Evolutionary conservation across 2,329 filamentous ascomycete genomes (phyloP), one percentile per base, ranked within the genome.

Genomic region (Sphaceloma murrayae): DNA sequence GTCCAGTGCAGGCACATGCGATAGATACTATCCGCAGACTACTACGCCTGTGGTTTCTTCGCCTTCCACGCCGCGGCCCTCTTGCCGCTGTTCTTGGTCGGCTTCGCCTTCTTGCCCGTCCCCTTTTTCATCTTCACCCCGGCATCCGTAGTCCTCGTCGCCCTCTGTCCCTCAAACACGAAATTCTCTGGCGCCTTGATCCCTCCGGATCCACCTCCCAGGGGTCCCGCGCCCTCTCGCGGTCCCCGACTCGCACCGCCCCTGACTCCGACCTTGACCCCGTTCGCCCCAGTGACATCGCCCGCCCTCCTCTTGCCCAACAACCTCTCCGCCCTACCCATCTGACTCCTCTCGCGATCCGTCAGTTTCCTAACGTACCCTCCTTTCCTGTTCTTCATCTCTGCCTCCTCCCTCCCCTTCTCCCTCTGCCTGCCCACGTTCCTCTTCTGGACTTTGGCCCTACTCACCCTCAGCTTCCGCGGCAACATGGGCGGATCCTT

Each of bases 401-500:
- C 16, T 46, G 16, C 24, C 33, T 19, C 9, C 46, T 33, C 4
- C 26, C 58, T n/a, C n/a, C n/a, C n/a, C n/a, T 66, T 51, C 40
- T 50, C 54, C 39, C 45, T 34, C 30, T 49, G 34, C 48, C 56
- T 61, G 24, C 66, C 64, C 30, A 13, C 4, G 49, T 66, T 72
- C 51, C 73, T 73, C 51, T 66, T 65, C 52, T 75, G 61, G 44
- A 82, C 82, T 63, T 87, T 89, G 58, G 91, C 91, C 49, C 91
- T 80, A 36, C 78, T 82, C 34, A 98, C 88, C 44, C 91, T 82
- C 24, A 98, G 71, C 52, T 80, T 75, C 34, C 91, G 80, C 7
- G 89, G 89, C n/a, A 96, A 77, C 76, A 95, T 80, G 13, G 89
- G 89, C 11, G 89, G 87, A 58, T 88, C 96, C 56, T 85, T 91